Evolutionary conservation across 2,329 filamentous ascomycete species (phyloP).

Genomic region (Cercospora canescens): DNA sequence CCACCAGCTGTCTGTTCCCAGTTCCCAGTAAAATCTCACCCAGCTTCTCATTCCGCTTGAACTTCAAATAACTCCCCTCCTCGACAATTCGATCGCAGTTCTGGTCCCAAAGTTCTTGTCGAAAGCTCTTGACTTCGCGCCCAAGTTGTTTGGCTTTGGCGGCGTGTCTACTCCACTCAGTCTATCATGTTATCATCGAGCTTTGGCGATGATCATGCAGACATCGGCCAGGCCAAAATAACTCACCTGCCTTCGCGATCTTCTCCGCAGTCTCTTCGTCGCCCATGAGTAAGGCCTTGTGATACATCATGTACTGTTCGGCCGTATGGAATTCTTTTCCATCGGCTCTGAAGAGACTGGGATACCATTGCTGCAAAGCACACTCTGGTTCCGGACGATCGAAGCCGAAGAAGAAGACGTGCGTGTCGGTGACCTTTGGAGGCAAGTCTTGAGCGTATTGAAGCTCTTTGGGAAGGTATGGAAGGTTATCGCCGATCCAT

Average conservation of each 20-base stretch:
- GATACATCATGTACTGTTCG: constrained; percentile 40
- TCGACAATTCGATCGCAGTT: constrained; percentile 34
- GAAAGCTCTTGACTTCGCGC: constrained; percentile 36
- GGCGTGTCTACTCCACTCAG: constrained; percentile 10
- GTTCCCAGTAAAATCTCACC: constrained; percentile 33
- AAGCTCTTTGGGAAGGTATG: constrained; percentile 12
- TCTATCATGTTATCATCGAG: background rate
- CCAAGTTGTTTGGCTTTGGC: constrained; percentile 34
- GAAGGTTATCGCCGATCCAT: constrained; percentile 21
- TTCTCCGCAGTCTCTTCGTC: constrained; percentile 30
- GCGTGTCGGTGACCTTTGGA: constrained; percentile 24
- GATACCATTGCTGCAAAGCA: constrained; percentile 31
- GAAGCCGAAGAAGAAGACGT: constrained; percentile 29
- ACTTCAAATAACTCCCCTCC: constrained; percentile 37
- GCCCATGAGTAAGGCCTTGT: constrained; percentile 38
- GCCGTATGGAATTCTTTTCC: constrained; percentile 23
- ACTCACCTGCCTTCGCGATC: constrained; percentile 26
- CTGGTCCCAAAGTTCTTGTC: constrained; percentile 32
- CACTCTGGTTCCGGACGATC: constrained; percentile 24
- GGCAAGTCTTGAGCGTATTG: constrained; percentile 20
- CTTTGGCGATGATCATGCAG: background rate
- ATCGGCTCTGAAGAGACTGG: constrained; percentile 19
- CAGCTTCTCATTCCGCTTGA: constrained; percentile 34
- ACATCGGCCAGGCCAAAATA: no score
- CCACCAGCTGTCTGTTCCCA: constrained; percentile 34